These are phyloP conservation scores for Melanomma pulvis-pyrius DNA, from an alignment of 495 filamentous ascomycete genomes.

Conservation along the genomic window DNA sequence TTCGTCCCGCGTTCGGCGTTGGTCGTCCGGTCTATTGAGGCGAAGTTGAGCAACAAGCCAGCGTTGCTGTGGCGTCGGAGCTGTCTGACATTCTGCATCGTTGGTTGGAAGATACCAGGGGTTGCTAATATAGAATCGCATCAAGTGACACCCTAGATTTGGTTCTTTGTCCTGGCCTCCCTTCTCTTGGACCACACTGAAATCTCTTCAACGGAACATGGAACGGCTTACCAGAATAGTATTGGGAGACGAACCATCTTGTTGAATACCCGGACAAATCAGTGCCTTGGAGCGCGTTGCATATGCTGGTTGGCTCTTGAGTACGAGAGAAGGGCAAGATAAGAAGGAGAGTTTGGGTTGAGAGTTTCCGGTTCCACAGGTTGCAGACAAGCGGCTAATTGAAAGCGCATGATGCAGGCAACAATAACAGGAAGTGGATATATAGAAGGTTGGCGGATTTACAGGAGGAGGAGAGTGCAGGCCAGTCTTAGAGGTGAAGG, in stretches of 20 bases:
- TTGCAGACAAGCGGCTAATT: conserved; percentile 7
- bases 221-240: neutral
- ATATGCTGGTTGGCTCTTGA: neutral
- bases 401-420: conserved; percentile 8
- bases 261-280: conserved; percentile 12
- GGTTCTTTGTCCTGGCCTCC: neutral
- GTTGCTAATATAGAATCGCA: conserved; percentile 26
- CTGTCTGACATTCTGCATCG: neutral
- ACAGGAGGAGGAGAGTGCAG: neutral
- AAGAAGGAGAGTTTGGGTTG: neutral
- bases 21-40: conserved; percentile 5
- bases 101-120: conserved; percentile 5
- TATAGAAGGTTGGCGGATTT: neutral
- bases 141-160: conserved; percentile 12
- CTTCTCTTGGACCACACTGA: neutral
- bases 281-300: neutral
- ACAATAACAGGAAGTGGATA: neutral
- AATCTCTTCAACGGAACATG: conserved; percentile 17
- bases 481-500: neutral
- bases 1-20: neutral
- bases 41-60: conserved; percentile 2
- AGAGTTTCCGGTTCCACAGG: neutral
- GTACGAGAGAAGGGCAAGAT: neutral
- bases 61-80: neutral
- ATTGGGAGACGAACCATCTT: neutral